Evolutionary conservation across 345 rosid species (phyloP).

Genomic region (Laguncularia racemosa): DNA sequence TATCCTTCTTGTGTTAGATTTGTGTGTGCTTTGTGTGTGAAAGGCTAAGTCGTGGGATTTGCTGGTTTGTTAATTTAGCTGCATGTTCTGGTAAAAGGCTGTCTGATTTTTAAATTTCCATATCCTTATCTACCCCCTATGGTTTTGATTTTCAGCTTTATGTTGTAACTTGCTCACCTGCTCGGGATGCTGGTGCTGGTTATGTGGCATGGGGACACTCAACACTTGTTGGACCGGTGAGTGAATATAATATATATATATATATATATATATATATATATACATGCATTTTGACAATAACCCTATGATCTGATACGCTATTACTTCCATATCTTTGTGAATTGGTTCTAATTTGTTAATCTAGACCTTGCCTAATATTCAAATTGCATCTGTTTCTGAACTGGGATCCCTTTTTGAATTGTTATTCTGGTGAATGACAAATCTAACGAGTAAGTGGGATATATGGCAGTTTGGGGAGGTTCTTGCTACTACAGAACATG

Average conservation of each 20-base stretch:
- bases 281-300: neutral
- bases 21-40: too few relatives aligned
- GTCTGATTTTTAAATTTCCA: neutral
- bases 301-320: neutral
- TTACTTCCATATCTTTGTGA: neutral
- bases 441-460: neutral
- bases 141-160: constrained; percentile 45
- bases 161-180: constrained; percentile 94
- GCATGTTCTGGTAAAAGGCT: too few relatives aligned
- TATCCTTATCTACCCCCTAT: constrained; percentile 7
- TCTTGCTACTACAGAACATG: constrained; percentile 74
- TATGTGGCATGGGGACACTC: constrained; percentile 99
- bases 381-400: neutral
- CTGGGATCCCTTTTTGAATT: neutral
- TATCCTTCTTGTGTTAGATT: too few relatives aligned
- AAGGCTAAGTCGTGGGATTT: too few relatives aligned
- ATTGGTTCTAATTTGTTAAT: too few relatives aligned
- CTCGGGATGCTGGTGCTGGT: constrained; percentile 64
- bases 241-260: constrained; percentile 21
- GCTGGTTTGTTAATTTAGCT: too few relatives aligned
- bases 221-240: constrained; percentile 81
- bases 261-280: too few relatives aligned
- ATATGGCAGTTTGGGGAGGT: constrained; percentile 84
- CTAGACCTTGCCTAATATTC: too few relatives aligned
- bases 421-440: neutral